Evolutionary conservation across 441 rosid species (phyloP), one percentile per base, ranked within the genome.

Genomic region (Raphanus hybrid): DNA sequence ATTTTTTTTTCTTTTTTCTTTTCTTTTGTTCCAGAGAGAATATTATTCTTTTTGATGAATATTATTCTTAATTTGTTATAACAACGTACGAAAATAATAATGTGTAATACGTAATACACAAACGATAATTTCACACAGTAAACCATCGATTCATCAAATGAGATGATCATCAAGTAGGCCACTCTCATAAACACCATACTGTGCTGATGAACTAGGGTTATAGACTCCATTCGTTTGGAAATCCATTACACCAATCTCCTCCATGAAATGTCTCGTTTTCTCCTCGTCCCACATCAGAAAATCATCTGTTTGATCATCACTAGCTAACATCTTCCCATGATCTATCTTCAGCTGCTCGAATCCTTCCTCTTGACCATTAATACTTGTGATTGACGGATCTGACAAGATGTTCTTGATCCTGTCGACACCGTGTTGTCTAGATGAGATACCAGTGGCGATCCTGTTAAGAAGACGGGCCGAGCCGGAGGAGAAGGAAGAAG

Each of bases 391-490:
- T 0, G 3, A 59, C 11, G 15, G 57, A 15, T 8, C 20, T 18
- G 32, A 59, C 37, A 78, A 50, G 26, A 78, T 59, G 73, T 48
- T 45, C 64, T 73, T 78, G 60, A 73, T 78, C 43, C 77, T 67
- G n/a, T 72, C 77, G 37, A 61, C 50, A 67, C 3, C 10, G 12
- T 72, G 77, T 39, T 78, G 77, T 67, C 70, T 61, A 61, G 77
- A 72, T 67, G 81, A 72, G 50, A 79, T 55, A 29, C 75, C 62
- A 1, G 62, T 11, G 35, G 82, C 82, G 8, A 79, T 70, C 66
- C 54, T 74, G 75, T 79, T 79, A n/a, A 79, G 55, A 39, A 78
- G 14, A 26, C 65, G 8, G 43, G 71, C 67, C n/a, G 75, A 69
- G 74, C 75, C 34, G 6, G 66, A 61, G 3, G 75, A 48, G 37